Base-by-base conservation (phyloP, 495 filamentous ascomycete species). In the Extremus antarcticus region DNA sequence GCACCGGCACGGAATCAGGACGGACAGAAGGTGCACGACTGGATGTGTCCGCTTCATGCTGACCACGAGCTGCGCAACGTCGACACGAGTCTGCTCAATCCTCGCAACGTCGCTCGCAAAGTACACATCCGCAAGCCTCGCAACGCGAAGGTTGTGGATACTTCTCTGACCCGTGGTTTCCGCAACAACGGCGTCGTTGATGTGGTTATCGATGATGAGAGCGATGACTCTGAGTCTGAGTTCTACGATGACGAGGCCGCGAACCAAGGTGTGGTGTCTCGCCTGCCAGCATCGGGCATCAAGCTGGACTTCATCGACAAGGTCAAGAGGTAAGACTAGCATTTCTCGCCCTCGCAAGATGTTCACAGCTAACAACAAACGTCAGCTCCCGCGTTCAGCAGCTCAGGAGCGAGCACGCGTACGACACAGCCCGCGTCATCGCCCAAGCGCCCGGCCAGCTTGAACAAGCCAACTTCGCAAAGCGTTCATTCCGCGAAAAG, bases 31-130 rank as follows among this genome's bases (percentile, higher is more conserved):
- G 74, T 81, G 45, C 74, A 79, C 50, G 84, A 79, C 24, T 98
- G 89, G 89, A 84, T 81, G 73, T 98, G 92, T 62, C 91, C 92
- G 55, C 82, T 82, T 63, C 92, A 98, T 68, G 75, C 85, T 32
- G 85, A 88, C 45, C 74, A 81, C 39, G 78, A 81, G 32, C 66
- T 80, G 21, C 62, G 51, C 13, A 48, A 60, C 62, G 51, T 77
- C 71, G 68, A 71, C 21, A 35, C 40, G 3, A 29, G 53, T 8
- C 20, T 57, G 47, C 51, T 64, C 11, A 21, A 35, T 61, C 53
- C 73, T 22, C 62, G 66, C 25, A 56, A 57, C 50, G 43, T 49
- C 20, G 56, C 65, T 29, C 54, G 60, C 10, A 59, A 61, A 45
- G 32, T 60, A 17, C 63, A 64, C 57, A 66, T 77, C 51, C 78